Evolutionary conservation across 2,329 filamentous ascomycete species (phyloP).

Genomic region (Penicillium palitans): DNA sequence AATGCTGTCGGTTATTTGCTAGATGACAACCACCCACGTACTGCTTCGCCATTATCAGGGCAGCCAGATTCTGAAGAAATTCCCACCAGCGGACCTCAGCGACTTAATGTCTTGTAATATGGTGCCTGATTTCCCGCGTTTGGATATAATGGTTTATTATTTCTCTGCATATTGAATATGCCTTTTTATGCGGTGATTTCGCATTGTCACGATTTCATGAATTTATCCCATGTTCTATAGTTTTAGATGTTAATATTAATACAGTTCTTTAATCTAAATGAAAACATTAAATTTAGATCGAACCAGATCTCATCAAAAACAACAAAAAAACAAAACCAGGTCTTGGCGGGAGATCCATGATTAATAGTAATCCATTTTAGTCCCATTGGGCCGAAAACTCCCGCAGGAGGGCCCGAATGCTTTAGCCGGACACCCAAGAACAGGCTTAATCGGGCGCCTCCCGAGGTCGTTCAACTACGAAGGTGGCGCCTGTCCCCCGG

Average conservation of each 20-base stretch:
- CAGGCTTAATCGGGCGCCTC: constrained; percentile 4
- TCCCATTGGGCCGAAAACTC: constrained; percentile 27
- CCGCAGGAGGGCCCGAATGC: constrained; percentile 25
- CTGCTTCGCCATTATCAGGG: constrained; percentile 14
- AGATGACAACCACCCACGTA: constrained; percentile 16
- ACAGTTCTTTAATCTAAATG: not conserved
- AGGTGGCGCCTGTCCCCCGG: not conserved
- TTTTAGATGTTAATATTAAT: constrained; percentile 6
- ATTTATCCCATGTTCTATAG: not conserved
- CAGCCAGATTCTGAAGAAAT: constrained; percentile 12
- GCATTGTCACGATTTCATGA: constrained; percentile 7
- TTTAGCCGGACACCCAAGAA: constrained; percentile 19
- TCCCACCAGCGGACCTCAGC: constrained; percentile 13
- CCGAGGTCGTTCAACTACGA: not conserved
- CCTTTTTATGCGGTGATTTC: not conserved
- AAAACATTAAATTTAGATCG: not conserved
- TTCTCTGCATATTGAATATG: constrained; percentile 11
- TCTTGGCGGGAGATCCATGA: not conserved
- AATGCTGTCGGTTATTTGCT: constrained; percentile 7
- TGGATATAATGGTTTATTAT: constrained; percentile 17
- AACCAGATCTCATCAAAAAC: not conserved
- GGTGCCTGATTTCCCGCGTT: not conserved
- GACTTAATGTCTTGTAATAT: constrained; percentile 18
- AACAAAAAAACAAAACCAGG: too few species aligned
- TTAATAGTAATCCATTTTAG: constrained; percentile 15